Evolutionary conservation across 768 basidiomycete genomes (phyloP).

Genomic region (Collybiopsis luxurians): DNA sequence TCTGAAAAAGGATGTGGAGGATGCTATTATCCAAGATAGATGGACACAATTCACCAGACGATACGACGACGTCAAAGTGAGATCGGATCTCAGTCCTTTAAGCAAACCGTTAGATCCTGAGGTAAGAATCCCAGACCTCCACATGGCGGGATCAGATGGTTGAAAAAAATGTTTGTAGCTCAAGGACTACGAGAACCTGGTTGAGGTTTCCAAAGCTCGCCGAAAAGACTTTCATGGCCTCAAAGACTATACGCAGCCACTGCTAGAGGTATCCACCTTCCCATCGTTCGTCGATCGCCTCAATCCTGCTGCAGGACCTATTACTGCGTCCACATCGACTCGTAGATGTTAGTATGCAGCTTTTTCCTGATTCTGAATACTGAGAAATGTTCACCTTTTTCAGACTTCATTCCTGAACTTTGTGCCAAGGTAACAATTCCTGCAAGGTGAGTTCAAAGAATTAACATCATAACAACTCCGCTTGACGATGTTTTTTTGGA

Average conservation of each 20-base stretch:
- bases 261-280: conserved; percentile 64
- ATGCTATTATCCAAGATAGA: conserved; percentile 75
- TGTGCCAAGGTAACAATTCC: conserved; percentile 70
- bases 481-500: background rate
- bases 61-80: conserved; percentile 53
- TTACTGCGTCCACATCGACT: conserved; percentile 22
- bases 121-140: too few relatives aligned
- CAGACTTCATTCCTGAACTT: conserved; percentile 85
- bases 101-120: conserved; percentile 65
- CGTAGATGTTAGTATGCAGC: background rate
- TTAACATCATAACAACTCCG: background rate
- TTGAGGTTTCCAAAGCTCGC: conserved; percentile 65
- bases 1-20: conserved; percentile 46
- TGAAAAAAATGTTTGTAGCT: background rate
- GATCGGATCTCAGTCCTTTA: conserved; percentile 69
- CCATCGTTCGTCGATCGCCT: conserved; percentile 54
- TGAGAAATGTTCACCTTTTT: background rate
- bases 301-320: conserved; percentile 48
- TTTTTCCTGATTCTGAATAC: background rate
- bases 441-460: conserved; percentile 51
- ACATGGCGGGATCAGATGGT: too few relatives aligned
- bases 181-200: conserved; percentile 51
- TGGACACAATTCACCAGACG: conserved; percentile 74
- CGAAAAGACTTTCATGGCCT: conserved; percentile 63
- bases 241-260: conserved; percentile 60